Evolutionary conservation across 78 protist species (phyloP), one percentile per base, ranked within the genome.

Genomic region (Speleostelium caveatum): DNA sequence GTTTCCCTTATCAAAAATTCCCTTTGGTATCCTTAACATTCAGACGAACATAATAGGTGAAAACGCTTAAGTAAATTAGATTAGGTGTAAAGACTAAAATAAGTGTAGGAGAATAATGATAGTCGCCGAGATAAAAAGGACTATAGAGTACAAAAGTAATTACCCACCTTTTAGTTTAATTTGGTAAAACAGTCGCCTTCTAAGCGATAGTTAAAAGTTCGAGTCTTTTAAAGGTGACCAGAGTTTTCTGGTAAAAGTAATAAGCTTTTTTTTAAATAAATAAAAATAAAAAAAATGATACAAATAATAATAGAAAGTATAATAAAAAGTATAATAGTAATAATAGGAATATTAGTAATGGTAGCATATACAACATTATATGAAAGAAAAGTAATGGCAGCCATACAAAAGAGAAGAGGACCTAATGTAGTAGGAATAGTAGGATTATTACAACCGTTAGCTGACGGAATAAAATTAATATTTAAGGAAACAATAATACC

Each of bases 371-470:
- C 60, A 7, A 76, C 86, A 5, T 26, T 76, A 61, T 42, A 28
- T 49, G 86, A 76, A 76, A 12, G 86, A 28, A 76, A 76, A 76
- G 66, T 76, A 2, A 7, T 76, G 76, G 86, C 59, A 76, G 28
- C 16, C 19, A 76, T 76, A 51, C 86, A 76, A 61, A 28, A 12
- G 51, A 76, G 86, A 76, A 30, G 30, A 32, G 86, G 86, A 62
- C 86, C 86, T 3, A 14, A 76, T 30, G 60, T 30, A 24, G 86
- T 76, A 28, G 86, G 86, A 26, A 12, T 42, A 16, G 38, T 14
- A 42, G 86, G 86, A 36, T 65, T 62, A 63, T 76, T 76, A 76
- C 86, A 76, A 76, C 86, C 86, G 10, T 62, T 76, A 51, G 86
- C 86, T 3, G 86, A 76, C 51, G 86, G 75, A 12, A 5, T 76